Conservation (phyloP, 1,284 basidiomycete genomes). For the Trichosporon sp. region DNA sequence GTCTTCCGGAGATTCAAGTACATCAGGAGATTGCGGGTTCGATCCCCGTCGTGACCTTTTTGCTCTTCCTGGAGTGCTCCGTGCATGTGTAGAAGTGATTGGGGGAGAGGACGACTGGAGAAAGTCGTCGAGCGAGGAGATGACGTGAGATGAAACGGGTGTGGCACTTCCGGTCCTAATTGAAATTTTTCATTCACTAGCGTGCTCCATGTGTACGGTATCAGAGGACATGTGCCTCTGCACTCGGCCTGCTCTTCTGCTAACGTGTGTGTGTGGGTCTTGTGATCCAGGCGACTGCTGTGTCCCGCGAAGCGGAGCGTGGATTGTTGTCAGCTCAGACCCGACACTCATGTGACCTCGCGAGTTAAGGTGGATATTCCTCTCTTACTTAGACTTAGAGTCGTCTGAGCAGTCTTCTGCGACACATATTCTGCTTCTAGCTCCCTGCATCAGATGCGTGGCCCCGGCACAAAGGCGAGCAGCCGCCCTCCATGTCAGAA, state of each 20-base stretch:
- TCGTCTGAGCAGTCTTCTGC: too few species aligned
- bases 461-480: background rate
- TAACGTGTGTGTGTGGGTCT: too few species aligned
- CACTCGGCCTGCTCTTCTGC: too few species aligned
- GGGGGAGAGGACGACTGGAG: background rate
- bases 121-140: background rate
- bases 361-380: too few species aligned
- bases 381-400: too few species aligned
- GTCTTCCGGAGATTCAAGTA: background rate
- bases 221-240: too few species aligned
- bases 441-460: background rate
- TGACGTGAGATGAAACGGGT: background rate
- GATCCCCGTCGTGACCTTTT: constrained; percentile 2
- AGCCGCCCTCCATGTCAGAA: background rate
- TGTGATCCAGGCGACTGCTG: too few species aligned
- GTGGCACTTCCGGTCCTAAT: background rate
- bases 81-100: background rate
- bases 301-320: too few species aligned
- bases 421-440: too few species aligned
- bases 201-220: too few species aligned
- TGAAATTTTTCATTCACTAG: background rate
- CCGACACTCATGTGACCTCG: too few species aligned
- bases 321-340: too few species aligned
- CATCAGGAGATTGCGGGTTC: constrained; percentile 2
- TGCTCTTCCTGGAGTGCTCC: background rate